Percentiles rank a stretch among this genome's conserved stretches.
Conservation (phyloP, 768 basidiomycete genomes). For the Tulasnella calospora region DNA sequence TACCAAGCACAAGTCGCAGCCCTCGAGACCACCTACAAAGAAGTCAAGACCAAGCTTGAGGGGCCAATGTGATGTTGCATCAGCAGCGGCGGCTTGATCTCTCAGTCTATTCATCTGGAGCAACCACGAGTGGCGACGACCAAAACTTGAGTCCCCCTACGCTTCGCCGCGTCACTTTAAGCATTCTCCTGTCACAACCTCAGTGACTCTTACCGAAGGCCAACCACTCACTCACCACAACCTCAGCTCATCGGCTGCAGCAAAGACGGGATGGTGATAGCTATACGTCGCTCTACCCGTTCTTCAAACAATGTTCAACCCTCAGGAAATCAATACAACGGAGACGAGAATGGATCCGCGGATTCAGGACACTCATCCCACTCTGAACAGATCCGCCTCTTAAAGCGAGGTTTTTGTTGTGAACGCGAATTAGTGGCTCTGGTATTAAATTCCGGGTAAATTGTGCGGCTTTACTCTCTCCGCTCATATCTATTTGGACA, state of each 20-base stretch:
- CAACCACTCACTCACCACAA: neutral
- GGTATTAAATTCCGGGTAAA: no score
- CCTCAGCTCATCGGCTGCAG: neutral
- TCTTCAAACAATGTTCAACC: neutral
- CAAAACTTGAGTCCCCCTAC: slow-evolving; percentile 17
- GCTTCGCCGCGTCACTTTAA: slow-evolving; percentile 16
- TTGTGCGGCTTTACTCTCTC: no score
- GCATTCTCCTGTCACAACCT: neutral
- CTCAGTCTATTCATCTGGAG: neutral
- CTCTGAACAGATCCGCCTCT: no score
- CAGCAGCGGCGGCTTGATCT: slow-evolving; percentile 6
- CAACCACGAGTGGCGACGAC: neutral
- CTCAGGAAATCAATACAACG: slow-evolving; percentile 10
- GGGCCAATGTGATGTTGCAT: no score
- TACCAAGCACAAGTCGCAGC: no score
- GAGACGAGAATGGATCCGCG: neutral
- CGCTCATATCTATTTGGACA: no score
- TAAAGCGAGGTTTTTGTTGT: no score
- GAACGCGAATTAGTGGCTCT: no score
- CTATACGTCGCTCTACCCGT: slow-evolving; percentile 15
- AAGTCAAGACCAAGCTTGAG: no score
- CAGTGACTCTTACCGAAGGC: neutral
- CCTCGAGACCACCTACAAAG: no score
- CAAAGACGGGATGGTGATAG: slow-evolving; percentile 5
- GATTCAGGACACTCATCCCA: neutral